Evolutionary conservation across 768 basidiomycete genomes (phyloP).

Genomic region (Boletus fagicola): DNA sequence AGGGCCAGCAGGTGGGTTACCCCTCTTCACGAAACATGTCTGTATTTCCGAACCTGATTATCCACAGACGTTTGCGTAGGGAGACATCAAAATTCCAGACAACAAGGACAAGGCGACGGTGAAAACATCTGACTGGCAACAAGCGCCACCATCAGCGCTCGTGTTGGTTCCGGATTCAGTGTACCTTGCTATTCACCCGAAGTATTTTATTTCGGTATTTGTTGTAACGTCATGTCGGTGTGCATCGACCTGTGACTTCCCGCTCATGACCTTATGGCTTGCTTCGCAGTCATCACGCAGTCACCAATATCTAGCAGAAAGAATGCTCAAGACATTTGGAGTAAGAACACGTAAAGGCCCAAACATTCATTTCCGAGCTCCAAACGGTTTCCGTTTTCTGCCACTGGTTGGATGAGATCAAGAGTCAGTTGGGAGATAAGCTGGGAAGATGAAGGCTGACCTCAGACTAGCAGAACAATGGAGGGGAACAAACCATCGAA

Average conservation of each 20-base stretch:
- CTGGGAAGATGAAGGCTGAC: slow-evolving; percentile 18
- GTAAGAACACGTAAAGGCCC: slow-evolving; percentile 10
- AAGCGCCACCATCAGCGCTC: slow-evolving; percentile 5
- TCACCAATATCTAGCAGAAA: not conserved
- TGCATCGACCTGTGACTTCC: slow-evolving; percentile 3
- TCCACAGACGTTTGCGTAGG: slow-evolving; percentile 53
- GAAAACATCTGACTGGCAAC: slow-evolving; percentile 3
- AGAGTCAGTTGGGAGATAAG: slow-evolving; percentile 24
- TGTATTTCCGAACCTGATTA: slow-evolving; percentile 5
- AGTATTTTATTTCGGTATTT: slow-evolving; percentile 28
- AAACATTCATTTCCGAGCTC: slow-evolving; percentile 14
- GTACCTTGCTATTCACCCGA: slow-evolving; percentile 8
- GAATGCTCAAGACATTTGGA: not conserved
- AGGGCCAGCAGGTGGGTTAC: slow-evolving; percentile 62
- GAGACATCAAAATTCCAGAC: slow-evolving; percentile 69
- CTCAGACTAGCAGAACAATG: not conserved
- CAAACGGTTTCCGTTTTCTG: slow-evolving; percentile 6
- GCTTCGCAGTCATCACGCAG: slow-evolving; percentile 7
- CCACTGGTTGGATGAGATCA: slow-evolving; percentile 9
- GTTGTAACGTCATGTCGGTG: slow-evolving; percentile 12
- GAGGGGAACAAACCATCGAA: slow-evolving; percentile 18
- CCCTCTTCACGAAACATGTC: not conserved
- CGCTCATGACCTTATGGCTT: slow-evolving; percentile 11
- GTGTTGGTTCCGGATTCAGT: slow-evolving; percentile 5
- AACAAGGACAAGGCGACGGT: slow-evolving; percentile 40